Base-by-base conservation (phyloP, 352 stramenopile genomes). In the Aphanomyces stellatus region DNA sequence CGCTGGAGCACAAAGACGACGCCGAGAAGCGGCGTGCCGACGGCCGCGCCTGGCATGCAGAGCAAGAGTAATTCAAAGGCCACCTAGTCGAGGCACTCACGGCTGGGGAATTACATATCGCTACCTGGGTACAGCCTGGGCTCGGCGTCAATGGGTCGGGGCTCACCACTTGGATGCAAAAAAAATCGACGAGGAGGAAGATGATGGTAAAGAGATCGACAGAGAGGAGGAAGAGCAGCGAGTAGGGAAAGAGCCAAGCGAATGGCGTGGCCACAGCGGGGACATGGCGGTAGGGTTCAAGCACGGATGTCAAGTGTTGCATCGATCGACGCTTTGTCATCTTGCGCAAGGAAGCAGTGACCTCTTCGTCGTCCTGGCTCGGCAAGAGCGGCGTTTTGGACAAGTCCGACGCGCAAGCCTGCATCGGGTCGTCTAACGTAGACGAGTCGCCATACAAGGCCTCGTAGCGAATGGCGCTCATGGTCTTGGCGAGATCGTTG, bases 131-230 rank as follows among this genome's bases (percentile, higher is more conserved):
- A 49, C 84, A 94, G 3, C 84, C 86, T 34, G 10, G 81, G 81
- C 65, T 93, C 79, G 48, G 82, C 62, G 22, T 74, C 59, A 22
- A 81, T 93, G 15, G 86, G n/a, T n/a, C n/a, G n/a, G n/a, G 86
- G 49, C 93, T 82, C 7, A 83, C 75, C 41, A 94, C 77, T 89
- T 94, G 86, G 55, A 94, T 76, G 71, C 86, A 94, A 71, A 88
- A 93, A 53, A 85, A 94, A 71, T 94, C 81, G 65, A 93, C 82
- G 37, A 91, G 62, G 40, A 91, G 79, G 79, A 78, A 90, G 65
- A 92, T 88, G 11, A 77, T 74, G 56, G 86, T 70, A 15, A 79
- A 74, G 62, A 82, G 77, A 53, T 94, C 86, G 17, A 74, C 66
- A 25, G 88, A 73, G n/a, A 94, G 53, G 5, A 92, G 69, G 30